Percentiles rank a stretch among this genome's conserved stretches.
Evolutionary conservation across 257 asterid species (phyloP).

Genomic region (Scutellaria minor): DNA sequence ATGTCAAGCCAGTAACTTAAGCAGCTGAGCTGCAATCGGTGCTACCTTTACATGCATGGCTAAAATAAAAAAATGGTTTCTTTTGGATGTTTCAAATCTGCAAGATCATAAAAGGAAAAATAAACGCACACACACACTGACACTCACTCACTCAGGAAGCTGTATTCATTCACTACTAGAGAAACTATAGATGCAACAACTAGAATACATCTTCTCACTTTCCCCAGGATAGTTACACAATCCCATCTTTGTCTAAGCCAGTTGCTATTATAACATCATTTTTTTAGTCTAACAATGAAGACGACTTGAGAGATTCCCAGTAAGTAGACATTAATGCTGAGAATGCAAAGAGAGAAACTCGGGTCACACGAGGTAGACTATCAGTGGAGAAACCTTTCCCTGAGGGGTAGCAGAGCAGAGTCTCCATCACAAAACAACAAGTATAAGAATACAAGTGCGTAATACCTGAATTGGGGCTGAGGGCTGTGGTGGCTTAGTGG

Average conservation of each 20-base stretch:
- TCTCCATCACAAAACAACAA: neutral
- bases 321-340: neutral
- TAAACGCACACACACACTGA: neutral
- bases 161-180: neutral
- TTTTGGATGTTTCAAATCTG: conserved; percentile 17
- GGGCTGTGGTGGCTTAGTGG: conserved; percentile 49
- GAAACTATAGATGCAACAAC: conserved; percentile 19
- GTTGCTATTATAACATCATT: neutral
- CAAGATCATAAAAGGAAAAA: neutral
- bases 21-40: conserved; percentile 11
- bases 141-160: neutral
- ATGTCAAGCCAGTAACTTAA: conserved; percentile 19
- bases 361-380: neutral
- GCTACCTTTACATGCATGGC: neutral
- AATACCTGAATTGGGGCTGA: conserved; percentile 39
- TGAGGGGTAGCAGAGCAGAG: neutral
- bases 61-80: neutral
- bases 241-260: neutral
- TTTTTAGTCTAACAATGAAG: too few species aligned
- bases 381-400: neutral
- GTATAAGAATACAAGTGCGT: neutral
- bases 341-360: neutral
- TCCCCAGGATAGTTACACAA: neutral
- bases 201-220: neutral
- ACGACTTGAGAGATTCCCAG: neutral